phyloP scores from a whole-genome alignment of 768 basidiomycete species.

The Suillus fuscotomentosus region DNA sequence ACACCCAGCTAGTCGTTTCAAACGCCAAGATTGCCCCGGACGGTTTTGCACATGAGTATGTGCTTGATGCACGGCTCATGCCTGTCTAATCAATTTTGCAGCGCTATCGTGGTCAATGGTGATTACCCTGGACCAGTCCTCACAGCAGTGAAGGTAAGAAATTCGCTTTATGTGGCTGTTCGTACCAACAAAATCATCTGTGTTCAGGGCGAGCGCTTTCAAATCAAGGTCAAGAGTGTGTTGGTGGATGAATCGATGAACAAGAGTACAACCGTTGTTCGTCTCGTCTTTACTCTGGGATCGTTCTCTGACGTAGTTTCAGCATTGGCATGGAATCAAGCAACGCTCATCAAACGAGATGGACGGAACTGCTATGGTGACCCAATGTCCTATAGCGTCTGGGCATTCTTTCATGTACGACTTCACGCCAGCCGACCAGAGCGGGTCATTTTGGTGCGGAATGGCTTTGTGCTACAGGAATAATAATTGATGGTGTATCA shows the following conservation, averaged over 20 bases:
- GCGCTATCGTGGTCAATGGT: conserved; percentile 37
- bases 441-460: conserved; percentile 42
- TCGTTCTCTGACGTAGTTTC: background rate
- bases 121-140: conserved; percentile 38
- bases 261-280: conserved; percentile 35
- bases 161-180: background rate
- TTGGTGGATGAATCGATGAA: conserved; percentile 38
- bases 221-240: conserved; percentile 31
- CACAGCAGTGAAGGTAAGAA: conserved; percentile 30
- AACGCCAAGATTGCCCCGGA: conserved; percentile 29
- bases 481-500: background rate
- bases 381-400: conserved; percentile 39
- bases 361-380: conserved; percentile 45
- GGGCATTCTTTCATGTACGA: conserved; percentile 36
- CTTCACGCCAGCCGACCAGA: conserved; percentile 24
- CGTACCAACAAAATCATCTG: background rate
- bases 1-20: conserved; percentile 22
- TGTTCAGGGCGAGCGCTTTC: conserved; percentile 34
- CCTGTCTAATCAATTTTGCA: background rate
- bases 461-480: background rate
- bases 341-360: conserved; percentile 37
- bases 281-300: conserved; percentile 5
- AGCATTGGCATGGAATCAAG: conserved; percentile 43
- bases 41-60: conserved; percentile 18
- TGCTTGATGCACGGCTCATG: background rate